Evolutionary conservation across 768 basidiomycete genomes (phyloP), one percentile per base, ranked within the genome.

Genomic region (Mycena epipterygia): DNA sequence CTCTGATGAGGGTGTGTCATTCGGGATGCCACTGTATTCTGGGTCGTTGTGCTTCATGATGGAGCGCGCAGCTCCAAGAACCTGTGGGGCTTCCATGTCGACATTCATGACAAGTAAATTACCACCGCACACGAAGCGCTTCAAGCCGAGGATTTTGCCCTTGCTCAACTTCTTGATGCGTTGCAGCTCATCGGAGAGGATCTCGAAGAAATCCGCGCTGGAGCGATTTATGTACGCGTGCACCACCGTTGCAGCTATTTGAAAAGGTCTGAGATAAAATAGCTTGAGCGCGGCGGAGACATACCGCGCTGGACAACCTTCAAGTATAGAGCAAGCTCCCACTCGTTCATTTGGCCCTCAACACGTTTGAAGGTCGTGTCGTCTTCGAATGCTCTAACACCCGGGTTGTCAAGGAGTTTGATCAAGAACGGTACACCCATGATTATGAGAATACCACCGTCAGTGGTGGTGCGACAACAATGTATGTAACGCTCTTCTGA

Each of bases 11-110:
- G 49, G 48, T 7, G 41, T 58, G 25, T 57, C 53, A 14, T 48
- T 58, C 1, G 63, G 56, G 39, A 70, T 73, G 5, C 63, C 58
- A 29, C 68, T 69, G 52, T 63, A 70, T 5, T 32, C 42, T 2
- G 59, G 61, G 35, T 37, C 55, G 19, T 63, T 70, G 9, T 42
- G 32, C 19, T 70, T 69, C 52, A 73, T 41, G 19, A 73, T 12
- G 8, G 73, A 70, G 35, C 58, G 61, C 0, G 51, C 48, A 6
- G 49, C 56, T 6, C 61, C 71, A n/a, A 69, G 44, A 9, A 69
- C 25, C 29, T 73, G 68, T 2, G 72, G 64, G 13, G 64, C 46
- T 14, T 73, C 72, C 72, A 73, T 73, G 49, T 73, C 72, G 4
- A 48, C 39, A 17, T 63, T 69, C 37, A 67, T 56, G 2, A 41